phyloP scores from a whole-genome alignment of 768 basidiomycete genomes.

The Pulveroboletus sp. region DNA sequence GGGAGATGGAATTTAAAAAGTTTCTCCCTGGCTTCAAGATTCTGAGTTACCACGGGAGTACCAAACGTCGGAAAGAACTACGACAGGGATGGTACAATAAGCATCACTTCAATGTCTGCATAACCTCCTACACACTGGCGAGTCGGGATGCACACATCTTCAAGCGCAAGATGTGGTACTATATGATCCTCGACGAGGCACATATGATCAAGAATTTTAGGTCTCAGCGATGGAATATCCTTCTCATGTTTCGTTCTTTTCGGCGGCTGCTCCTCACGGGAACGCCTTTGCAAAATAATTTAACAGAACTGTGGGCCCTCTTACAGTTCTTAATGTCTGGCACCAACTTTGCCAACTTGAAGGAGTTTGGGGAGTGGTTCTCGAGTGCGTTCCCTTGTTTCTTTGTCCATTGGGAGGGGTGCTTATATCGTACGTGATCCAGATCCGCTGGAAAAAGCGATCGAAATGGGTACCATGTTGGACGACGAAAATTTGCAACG shows the following conservation, averaged over 20 bases:
- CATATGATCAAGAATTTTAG: slow-evolving; percentile 98
- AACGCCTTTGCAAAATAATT: slow-evolving; percentile 93
- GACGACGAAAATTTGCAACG: slow-evolving; percentile 85
- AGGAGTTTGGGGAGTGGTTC: slow-evolving; percentile 96
- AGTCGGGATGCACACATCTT: slow-evolving; percentile 87
- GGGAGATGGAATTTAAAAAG: slow-evolving; percentile 97
- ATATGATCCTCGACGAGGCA: slow-evolving; percentile 94
- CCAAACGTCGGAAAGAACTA: slow-evolving; percentile 84
- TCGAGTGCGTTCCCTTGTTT: slow-evolving; percentile 58
- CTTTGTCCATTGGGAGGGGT: not conserved
- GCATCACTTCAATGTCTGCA: slow-evolving; percentile 88
- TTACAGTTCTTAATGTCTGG: slow-evolving; percentile 93
- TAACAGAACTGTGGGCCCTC: slow-evolving; percentile 93
- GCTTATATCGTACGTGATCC: not conserved
- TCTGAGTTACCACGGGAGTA: slow-evolving; percentile 85
- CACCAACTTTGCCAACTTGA: slow-evolving; percentile 82
- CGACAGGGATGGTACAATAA: slow-evolving; percentile 89
- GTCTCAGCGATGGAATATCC: slow-evolving; percentile 88
- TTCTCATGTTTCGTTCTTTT: slow-evolving; percentile 84
- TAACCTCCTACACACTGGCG: slow-evolving; percentile 92
- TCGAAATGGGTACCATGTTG: slow-evolving; percentile 72
- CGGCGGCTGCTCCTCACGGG: slow-evolving; percentile 89
- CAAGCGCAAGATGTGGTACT: slow-evolving; percentile 91
- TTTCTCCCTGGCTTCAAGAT: slow-evolving; percentile 87
- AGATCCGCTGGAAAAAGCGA: slow-evolving; percentile 93